Conservation (phyloP, 768 basidiomycete species). For the Rhizopogon sp. region DNA sequence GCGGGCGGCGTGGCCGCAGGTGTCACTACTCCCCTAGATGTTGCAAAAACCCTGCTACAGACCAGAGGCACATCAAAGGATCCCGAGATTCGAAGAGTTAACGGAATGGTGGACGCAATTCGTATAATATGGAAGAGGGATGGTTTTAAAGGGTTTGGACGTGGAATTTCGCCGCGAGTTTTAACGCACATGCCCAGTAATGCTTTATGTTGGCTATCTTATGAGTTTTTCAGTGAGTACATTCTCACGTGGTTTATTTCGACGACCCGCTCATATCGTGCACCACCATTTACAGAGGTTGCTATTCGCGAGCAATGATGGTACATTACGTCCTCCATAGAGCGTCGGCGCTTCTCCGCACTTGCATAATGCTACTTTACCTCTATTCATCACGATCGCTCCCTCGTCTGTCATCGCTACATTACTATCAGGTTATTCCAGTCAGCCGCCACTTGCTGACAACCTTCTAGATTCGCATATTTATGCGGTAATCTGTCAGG, state of each 20-base stretch:
- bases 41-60: slow-evolving; percentile 95
- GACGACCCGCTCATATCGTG: slow-evolving; percentile 1
- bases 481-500: not conserved
- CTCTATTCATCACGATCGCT: not conserved
- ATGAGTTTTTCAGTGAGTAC: slow-evolving; percentile 95
- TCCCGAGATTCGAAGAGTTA: slow-evolving; percentile 73
- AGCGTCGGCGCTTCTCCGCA: not conserved
- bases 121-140: slow-evolving; percentile 84
- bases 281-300: slow-evolving; percentile 40
- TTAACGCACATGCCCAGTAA: slow-evolving; percentile 96
- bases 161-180: slow-evolving; percentile 88
- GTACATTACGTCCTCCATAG: slow-evolving; percentile 11
- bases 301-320: slow-evolving; percentile 48
- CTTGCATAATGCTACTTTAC: not conserved
- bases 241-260: not conserved
- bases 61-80: slow-evolving; percentile 91
- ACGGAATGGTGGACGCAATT: slow-evolving; percentile 85
- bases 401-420: slow-evolving; percentile 8
- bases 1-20: slow-evolving; percentile 94
- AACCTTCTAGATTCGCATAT: not conserved
- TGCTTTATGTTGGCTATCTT: slow-evolving; percentile 95
- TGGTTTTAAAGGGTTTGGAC: slow-evolving; percentile 77
- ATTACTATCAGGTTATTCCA: slow-evolving; percentile 8
- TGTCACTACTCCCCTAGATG: slow-evolving; percentile 94
- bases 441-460: not conserved